phyloP scores from a whole-genome alignment of 139 green algal genomes.

The Pedinophyceae sp. region DNA sequence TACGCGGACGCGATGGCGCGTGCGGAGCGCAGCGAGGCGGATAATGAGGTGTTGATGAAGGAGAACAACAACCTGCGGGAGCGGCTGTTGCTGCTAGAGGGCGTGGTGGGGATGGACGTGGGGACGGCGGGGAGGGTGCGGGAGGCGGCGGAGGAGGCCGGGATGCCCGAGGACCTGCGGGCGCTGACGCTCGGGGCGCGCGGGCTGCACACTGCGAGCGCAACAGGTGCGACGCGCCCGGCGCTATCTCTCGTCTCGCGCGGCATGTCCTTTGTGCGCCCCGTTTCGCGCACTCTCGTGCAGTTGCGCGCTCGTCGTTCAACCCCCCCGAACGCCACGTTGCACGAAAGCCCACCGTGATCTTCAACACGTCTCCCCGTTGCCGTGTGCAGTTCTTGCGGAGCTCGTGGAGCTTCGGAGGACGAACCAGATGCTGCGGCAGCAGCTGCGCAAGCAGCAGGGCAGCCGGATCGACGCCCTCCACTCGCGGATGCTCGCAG shows the following conservation, averaged over 20 bases:
- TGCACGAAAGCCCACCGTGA: too few relatives aligned
- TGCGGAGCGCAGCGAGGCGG: neutral
- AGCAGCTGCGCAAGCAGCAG: neutral
- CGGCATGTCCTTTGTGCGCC: too few relatives aligned
- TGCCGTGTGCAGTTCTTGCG: conserved; percentile 10
- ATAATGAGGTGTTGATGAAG: conserved; percentile 11
- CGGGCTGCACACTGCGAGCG: conserved; percentile 10
- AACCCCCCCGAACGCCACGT: too few relatives aligned
- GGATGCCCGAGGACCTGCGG: neutral
- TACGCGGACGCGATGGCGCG: conserved; percentile 6
- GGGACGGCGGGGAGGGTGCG: neutral
- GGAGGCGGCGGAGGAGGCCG: neutral
- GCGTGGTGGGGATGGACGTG: conserved; percentile 8
- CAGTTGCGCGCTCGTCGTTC: too few relatives aligned
- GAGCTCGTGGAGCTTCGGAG: conserved; percentile 19
- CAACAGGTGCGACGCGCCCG: too few relatives aligned
- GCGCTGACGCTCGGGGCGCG: neutral
- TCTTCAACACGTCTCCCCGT: too few relatives aligned
- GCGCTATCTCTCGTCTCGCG: too few relatives aligned
- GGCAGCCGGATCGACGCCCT: too few relatives aligned
- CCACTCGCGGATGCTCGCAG: too few relatives aligned
- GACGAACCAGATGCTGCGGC: neutral
- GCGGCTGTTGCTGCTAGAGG: conserved; percentile 12
- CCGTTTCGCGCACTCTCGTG: too few relatives aligned
- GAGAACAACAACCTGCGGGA: conserved; percentile 16